A percentile compares a stretch with the other conserved stretches of the same genome.
Conservation (phyloP, 352 stramenopile genomes). For the Phytopythium ostracodes region DNA sequence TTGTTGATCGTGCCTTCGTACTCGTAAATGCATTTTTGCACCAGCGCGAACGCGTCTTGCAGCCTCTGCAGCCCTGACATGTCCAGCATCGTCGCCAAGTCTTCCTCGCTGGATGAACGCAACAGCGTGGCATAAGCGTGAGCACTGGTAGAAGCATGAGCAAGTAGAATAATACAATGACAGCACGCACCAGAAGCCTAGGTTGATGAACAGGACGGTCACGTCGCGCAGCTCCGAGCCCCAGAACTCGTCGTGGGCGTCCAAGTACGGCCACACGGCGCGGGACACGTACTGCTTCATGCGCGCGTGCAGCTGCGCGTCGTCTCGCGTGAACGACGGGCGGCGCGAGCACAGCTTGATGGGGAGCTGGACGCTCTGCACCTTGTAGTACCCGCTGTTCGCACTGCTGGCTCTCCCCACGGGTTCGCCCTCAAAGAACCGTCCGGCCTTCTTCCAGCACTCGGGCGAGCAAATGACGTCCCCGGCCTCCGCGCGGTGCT, state of each 20-base stretch:
- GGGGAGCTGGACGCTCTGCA: constrained; percentile 46
- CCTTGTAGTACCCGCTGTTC: constrained; percentile 44
- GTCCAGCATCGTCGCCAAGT: constrained; percentile 74
- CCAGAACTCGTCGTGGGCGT: constrained; percentile 92
- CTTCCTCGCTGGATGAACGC: constrained; percentile 44
- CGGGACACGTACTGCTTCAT: constrained; percentile 92
- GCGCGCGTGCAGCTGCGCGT: constrained; percentile 71
- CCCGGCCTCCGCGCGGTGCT: constrained; percentile 85
- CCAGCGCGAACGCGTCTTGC: constrained; percentile 73
- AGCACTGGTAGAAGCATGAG: not conserved
- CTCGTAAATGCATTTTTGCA: constrained; percentile 90
- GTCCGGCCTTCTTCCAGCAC: constrained; percentile 67
- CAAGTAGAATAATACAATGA: not conserved
- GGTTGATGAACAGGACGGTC: constrained; percentile 92
- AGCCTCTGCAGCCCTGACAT: constrained; percentile 62
- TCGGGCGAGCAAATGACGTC: constrained; percentile 88
- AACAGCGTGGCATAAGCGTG: not conserved
- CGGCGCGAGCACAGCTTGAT: constrained; percentile 68
- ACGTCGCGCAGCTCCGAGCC: constrained; percentile 89
- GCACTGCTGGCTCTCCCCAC: constrained; percentile 12
- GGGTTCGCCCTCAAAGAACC: constrained; percentile 55
- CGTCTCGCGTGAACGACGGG: constrained; percentile 72
- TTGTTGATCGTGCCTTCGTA: constrained; percentile 97
- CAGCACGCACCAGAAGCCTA: constrained; percentile 78
- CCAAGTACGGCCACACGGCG: constrained; percentile 90